Conservation (phyloP, 257 asterid genomes). For the Paraleonurus japonicus region DNA sequence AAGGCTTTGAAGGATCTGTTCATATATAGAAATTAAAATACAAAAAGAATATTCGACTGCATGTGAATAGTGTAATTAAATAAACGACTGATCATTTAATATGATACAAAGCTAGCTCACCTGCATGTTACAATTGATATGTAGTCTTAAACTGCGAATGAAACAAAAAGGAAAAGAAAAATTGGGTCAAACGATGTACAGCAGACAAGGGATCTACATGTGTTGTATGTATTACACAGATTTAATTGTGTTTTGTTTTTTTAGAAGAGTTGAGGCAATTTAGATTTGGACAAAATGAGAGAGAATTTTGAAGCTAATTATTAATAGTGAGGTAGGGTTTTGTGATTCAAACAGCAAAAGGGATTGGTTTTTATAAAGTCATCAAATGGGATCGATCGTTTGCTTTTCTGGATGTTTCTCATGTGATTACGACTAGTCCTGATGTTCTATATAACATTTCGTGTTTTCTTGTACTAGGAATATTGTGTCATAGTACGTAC, state of each 20-base stretch:
- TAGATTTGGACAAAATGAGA: conserved; percentile 31
- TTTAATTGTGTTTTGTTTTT: neutral
- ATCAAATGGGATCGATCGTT: conserved; percentile 22
- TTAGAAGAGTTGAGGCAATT: neutral
- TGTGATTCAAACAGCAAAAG: conserved; percentile 34
- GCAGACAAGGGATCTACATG: conserved; percentile 43
- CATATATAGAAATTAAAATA: neutral
- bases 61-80: conserved; percentile 29
- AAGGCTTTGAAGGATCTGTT: conserved; percentile 60
- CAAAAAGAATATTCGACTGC: conserved; percentile 16
- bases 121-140: conserved; percentile 60
- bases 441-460: neutral
- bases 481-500: neutral
- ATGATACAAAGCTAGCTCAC: conserved; percentile 40
- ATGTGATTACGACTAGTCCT: neutral
- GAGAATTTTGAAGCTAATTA: conserved; percentile 30
- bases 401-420: neutral
- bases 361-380: conserved; percentile 33
- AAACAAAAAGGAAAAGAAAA: neutral
- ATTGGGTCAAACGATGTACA: conserved; percentile 53
- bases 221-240: conserved; percentile 43
- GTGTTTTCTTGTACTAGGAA: neutral
- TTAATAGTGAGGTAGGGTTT: conserved; percentile 34
- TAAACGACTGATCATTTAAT: neutral
- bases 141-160: conserved; percentile 11